Conservation (phyloP, 2,329 filamentous ascomycete genomes). For the Bipolaris gigantea region DNA sequence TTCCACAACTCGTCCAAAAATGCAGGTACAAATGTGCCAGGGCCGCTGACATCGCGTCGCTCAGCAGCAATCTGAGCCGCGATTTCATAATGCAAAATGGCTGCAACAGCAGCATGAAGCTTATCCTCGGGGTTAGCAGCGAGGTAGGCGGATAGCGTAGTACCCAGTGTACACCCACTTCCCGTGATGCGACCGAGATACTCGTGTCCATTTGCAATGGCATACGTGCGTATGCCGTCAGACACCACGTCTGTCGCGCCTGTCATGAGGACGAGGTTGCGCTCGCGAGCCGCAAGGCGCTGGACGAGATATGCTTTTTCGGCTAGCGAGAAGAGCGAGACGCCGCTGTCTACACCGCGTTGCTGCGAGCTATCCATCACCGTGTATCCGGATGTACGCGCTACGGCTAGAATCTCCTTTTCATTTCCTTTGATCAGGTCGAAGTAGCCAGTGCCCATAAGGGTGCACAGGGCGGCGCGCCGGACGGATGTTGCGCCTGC, state of each 20-base stretch:
- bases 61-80: conserved; percentile 68
- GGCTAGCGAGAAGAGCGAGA: conserved; percentile 54
- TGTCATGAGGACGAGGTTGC: conserved; percentile 79
- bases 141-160: conserved; percentile 74
- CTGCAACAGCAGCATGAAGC: conserved; percentile 73
- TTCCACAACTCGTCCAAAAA: conserved; percentile 73
- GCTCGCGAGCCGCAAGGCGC: conserved; percentile 67
- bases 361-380: conserved; percentile 61
- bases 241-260: conserved; percentile 76
- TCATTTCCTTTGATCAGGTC: conserved; percentile 94
- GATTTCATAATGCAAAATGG: conserved; percentile 75
- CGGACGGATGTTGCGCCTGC: conserved; percentile 80
- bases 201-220: conserved; percentile 75
- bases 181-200: conserved; percentile 73
- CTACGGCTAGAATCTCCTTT: conserved; percentile 77
- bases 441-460: conserved; percentile 76
- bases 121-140: conserved; percentile 47
- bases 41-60: conserved; percentile 68
- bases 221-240: conserved; percentile 69
- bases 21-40: conserved; percentile 82
- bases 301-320: conserved; percentile 67
- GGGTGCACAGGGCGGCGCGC: conserved; percentile 67
- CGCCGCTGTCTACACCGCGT: conserved; percentile 79
- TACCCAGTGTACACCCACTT: conserved; percentile 79
- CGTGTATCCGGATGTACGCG: conserved; percentile 53